These are phyloP conservation scores for Schwanniomyces vanrijiae DNA, from an alignment of 805 yeast genomes.

Conservation along the genomic window DNA sequence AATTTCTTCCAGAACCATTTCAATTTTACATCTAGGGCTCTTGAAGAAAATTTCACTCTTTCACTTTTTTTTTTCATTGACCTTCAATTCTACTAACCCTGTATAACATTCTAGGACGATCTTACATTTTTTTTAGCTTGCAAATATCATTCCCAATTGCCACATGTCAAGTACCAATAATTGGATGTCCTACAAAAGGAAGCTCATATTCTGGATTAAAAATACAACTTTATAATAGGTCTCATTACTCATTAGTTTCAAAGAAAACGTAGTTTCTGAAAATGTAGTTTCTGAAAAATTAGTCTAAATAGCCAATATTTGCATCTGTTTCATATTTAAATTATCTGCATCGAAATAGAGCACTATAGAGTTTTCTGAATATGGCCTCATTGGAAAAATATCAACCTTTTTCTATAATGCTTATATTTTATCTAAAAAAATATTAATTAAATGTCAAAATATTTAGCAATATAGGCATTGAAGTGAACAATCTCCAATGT, in stretches of 20 bases:
- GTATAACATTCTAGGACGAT: slow-evolving; percentile 45
- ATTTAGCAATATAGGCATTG: too few species aligned
- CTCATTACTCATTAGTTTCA: slow-evolving; percentile 33
- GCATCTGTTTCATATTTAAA: slow-evolving; percentile 42
- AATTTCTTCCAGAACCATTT: slow-evolving; percentile 7
- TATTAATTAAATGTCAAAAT: too few species aligned
- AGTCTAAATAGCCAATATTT: slow-evolving; percentile 55
- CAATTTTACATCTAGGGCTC: slow-evolving; percentile 18
- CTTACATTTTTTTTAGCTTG: slow-evolving; percentile 20
- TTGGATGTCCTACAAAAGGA: slow-evolving; percentile 69
- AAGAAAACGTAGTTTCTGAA: slow-evolving; percentile 52
- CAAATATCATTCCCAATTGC: slow-evolving; percentile 36
- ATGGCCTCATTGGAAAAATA: slow-evolving; percentile 39
- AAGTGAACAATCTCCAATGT: too few species aligned
- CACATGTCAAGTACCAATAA: slow-evolving; percentile 52
- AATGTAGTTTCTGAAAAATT: slow-evolving; percentile 56
- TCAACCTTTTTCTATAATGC: slow-evolving; percentile 37
- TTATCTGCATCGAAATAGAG: slow-evolving; percentile 44
- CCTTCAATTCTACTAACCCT: slow-evolving; percentile 39
- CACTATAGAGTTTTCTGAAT: slow-evolving; percentile 55
- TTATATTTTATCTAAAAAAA: not conserved
- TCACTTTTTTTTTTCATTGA: slow-evolving; percentile 16
- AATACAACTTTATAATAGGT: slow-evolving; percentile 52
- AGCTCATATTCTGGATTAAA: slow-evolving; percentile 48
- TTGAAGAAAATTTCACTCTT: slow-evolving; percentile 25